Evolutionary conservation across 1,139 yeast genomes (phyloP), one percentile per base, ranked within the genome.

Genomic region (Spathaspora sp.): DNA sequence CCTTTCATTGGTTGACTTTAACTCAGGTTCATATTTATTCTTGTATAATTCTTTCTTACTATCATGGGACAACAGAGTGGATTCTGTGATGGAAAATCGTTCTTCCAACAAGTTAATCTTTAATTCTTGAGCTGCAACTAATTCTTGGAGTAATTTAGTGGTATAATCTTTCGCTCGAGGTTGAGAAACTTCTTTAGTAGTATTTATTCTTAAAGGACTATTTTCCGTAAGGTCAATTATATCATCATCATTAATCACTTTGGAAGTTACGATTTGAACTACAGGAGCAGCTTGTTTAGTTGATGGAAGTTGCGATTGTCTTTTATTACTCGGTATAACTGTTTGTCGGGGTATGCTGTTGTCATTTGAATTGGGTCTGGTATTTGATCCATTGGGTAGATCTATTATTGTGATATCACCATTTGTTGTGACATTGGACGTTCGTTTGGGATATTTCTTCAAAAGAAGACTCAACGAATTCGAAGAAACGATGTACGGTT

Each of bases 41-140:
- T 47, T 45, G 20, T 64, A 57, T 53, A 66, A 65, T 23, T 55
- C 52, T 33, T 61, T 56, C 47, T 70, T 70, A 10, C 63, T 65
- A 47, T 69, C 74, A 7, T 65, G 51, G 2, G 74, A 67, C 10
- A 68, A 60, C n/a, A 70, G 62, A 1, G 73, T 63, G 4, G 73
- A 68, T 48, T 68, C 73, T 44, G 60, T 67, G 5, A 61, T 59
- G 5, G 55, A 45, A 42, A 65, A 61, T 45, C 69, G 47, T 47
- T 67, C 61, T 20, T 63, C 56, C 6, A 69, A 57, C 15, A 68
- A 51, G 38, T 57, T 52, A 38, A 62, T 62, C 39, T 65, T 66
- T 11, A 55, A 48, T 43, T 65, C 68, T 38, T 64, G 64, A 8
- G 64, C 47, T 7, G 39, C 38, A 7, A 50, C 37, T n/a, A 52